Conservation (phyloP, 305 asterid genomes). For the Ajuga reptans region DNA sequence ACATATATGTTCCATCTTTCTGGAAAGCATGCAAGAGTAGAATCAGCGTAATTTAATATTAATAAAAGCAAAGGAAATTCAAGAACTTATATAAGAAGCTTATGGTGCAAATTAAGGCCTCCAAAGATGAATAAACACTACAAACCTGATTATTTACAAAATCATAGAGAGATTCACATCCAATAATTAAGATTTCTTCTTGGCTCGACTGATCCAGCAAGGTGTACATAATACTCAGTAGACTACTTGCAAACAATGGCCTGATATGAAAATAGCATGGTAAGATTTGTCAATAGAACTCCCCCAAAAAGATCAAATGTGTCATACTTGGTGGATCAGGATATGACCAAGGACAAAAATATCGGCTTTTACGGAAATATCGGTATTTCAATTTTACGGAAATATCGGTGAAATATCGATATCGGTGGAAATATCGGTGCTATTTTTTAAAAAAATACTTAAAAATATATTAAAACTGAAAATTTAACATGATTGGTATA, state of each 20-base stretch:
- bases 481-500: too few relatives aligned
- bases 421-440: too few relatives aligned
- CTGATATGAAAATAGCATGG: slow-evolving; percentile 38
- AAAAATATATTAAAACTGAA: too few relatives aligned
- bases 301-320: not conserved
- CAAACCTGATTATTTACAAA: slow-evolving; percentile 92
- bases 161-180: slow-evolving; percentile 86
- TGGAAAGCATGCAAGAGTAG: slow-evolving; percentile 34
- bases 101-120: not conserved
- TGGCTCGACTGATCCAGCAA: slow-evolving; percentile 82
- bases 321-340: not conserved
- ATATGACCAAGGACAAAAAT: too few relatives aligned
- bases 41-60: slow-evolving; percentile 15
- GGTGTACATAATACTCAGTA: slow-evolving; percentile 62
- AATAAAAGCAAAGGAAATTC: not conserved
- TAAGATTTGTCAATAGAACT: not conserved
- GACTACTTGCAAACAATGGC: slow-evolving; percentile 87
- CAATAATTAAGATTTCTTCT: slow-evolving; percentile 69
- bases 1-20: slow-evolving; percentile 94
- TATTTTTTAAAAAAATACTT: too few relatives aligned
- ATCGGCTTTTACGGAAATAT: too few relatives aligned
- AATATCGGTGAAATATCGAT: too few relatives aligned
- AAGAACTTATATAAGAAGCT: slow-evolving; percentile 7
- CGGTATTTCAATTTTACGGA: too few relatives aligned
- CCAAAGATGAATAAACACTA: not conserved